Percentiles rank a stretch among this genome's conserved stretches.
phyloP scores from a whole-genome alignment of 1,139 yeast genomes.

The Zygoascus meyerae region DNA sequence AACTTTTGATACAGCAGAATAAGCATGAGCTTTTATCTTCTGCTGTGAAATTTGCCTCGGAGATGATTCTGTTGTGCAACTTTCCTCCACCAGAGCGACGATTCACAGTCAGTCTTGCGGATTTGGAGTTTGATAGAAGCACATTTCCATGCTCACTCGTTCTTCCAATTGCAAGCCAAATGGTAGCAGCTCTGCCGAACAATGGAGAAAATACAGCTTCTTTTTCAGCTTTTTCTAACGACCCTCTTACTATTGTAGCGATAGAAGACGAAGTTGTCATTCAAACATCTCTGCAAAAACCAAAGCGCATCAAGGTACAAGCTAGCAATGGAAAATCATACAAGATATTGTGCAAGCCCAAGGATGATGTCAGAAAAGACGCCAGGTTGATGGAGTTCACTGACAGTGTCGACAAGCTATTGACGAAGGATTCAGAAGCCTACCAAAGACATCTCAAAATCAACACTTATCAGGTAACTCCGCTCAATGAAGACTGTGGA shows the following conservation, averaged over 20 bases:
- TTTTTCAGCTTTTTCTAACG: slow-evolving; percentile 50
- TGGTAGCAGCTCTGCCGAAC: slow-evolving; percentile 61
- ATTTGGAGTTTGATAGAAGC: slow-evolving; percentile 43
- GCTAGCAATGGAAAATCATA: slow-evolving; percentile 76
- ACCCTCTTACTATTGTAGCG: slow-evolving; percentile 46
- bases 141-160: slow-evolving; percentile 62
- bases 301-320: slow-evolving; percentile 65
- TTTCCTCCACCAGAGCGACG: slow-evolving; percentile 32
- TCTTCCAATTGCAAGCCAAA: slow-evolving; percentile 72
- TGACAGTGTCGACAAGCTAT: slow-evolving; percentile 71
- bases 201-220: slow-evolving; percentile 40
- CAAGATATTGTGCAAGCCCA: slow-evolving; percentile 71
- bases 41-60: slow-evolving; percentile 15
- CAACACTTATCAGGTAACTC: slow-evolving; percentile 82
- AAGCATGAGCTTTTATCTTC: slow-evolving; percentile 15
- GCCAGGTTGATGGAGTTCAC: slow-evolving; percentile 93
- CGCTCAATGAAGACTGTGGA: slow-evolving; percentile 82
- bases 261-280: slow-evolving; percentile 57
- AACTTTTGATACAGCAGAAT: slow-evolving; percentile 13
- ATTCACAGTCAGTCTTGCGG: slow-evolving; percentile 33
- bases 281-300: slow-evolving; percentile 79
- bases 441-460: slow-evolving; percentile 65
- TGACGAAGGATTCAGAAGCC: slow-evolving; percentile 64
- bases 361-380: slow-evolving; percentile 93
- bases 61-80: slow-evolving; percentile 29